Conservation (phyloP, 2,329 filamentous ascomycete genomes). For the Nigrospora oryzae region DNA sequence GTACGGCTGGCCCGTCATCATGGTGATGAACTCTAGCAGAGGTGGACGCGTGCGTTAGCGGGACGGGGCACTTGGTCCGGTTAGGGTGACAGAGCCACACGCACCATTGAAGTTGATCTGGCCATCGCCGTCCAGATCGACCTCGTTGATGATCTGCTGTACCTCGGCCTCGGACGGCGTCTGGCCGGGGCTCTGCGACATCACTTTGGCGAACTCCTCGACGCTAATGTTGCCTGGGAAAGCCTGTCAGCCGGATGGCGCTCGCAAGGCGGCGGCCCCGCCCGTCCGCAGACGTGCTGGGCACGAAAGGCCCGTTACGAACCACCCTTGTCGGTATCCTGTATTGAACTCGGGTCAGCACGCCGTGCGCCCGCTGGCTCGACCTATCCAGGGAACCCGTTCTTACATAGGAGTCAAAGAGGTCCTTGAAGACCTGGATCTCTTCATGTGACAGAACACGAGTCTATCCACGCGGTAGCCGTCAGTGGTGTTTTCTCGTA, state of each 20-base stretch:
- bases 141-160: slow-evolving; percentile 26
- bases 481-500: too few species aligned
- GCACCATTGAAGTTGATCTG: slow-evolving; percentile 29
- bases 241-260: background rate
- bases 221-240: slow-evolving; percentile 23
- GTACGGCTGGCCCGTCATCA: slow-evolving; percentile 29
- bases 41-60: background rate
- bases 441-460: slow-evolving; percentile 15
- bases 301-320: slow-evolving; percentile 2
- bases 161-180: slow-evolving; percentile 23
- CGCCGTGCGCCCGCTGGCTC: background rate
- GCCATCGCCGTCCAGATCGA: slow-evolving; percentile 28
- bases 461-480: slow-evolving; percentile 7
- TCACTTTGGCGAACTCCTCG: slow-evolving; percentile 27
- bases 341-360: background rate
- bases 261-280: background rate
- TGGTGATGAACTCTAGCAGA: slow-evolving; percentile 27
- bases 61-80: background rate
- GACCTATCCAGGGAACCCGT: background rate
- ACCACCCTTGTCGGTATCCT: slow-evolving; percentile 19
- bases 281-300: background rate
- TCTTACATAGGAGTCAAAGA: slow-evolving; percentile 20
- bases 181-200: slow-evolving; percentile 21
- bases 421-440: slow-evolving; percentile 18
- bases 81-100: background rate